Percentiles rank a stretch among this genome's conserved stretches.
phyloP scores from a whole-genome alignment of 1,139 yeast genomes.

The Geotrichum klebahnii region DNA sequence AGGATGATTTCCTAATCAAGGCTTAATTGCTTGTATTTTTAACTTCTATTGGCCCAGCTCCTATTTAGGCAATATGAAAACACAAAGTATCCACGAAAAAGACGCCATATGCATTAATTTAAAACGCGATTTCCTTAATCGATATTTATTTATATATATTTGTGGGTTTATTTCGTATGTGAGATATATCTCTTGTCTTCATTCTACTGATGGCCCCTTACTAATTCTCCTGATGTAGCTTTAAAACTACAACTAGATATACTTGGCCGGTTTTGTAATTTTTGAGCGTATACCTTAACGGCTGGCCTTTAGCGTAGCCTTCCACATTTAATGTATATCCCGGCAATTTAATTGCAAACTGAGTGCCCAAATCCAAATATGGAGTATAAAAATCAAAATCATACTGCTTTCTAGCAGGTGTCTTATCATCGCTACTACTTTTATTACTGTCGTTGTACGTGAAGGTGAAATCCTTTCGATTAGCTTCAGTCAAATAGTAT shows the following conservation, averaged over 20 bases:
- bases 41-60: background rate
- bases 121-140: background rate
- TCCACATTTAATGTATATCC: slow-evolving; percentile 45
- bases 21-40: background rate
- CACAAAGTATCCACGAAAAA: slow-evolving; percentile 8
- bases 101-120: background rate
- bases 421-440: too few species aligned
- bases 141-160: too few species aligned
- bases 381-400: slow-evolving; percentile 47
- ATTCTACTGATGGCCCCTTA: background rate
- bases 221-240: slow-evolving; percentile 16
- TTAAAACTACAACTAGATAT: slow-evolving; percentile 31
- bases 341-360: slow-evolving; percentile 44
- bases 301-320: slow-evolving; percentile 42
- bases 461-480: slow-evolving; percentile 38
- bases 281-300: slow-evolving; percentile 37
- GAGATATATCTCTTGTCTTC: too few species aligned
- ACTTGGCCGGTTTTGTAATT: slow-evolving; percentile 25
- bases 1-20: slow-evolving; percentile 1
- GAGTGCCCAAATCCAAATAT: slow-evolving; percentile 42
- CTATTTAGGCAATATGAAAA: background rate
- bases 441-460: slow-evolving; percentile 29
- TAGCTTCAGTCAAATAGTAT: slow-evolving; percentile 34
- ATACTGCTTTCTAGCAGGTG: too few species aligned
- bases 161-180: too few species aligned